Evolutionary conservation across 139 green algal genomes (phyloP).

Genomic region (Gonium pectorale): DNA sequence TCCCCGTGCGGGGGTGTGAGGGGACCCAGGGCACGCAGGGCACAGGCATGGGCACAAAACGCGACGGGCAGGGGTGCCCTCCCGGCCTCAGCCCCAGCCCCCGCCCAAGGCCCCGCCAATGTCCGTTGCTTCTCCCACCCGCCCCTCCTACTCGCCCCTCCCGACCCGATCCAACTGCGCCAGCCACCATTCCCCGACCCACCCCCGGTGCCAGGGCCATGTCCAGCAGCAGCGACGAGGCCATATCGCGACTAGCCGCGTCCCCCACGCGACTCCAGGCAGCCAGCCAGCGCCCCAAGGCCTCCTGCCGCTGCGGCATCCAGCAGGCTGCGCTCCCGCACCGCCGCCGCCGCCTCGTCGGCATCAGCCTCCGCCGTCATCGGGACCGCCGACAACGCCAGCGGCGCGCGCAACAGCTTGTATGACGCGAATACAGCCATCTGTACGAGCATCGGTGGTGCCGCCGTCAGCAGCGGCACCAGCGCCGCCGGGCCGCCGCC

Average conservation of each 20-base stretch:
- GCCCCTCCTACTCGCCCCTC: background rate
- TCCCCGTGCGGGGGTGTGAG: too few species aligned
- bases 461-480: background rate
- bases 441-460: conserved; percentile 35
- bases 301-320: background rate
- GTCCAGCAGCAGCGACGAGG: conserved; percentile 40
- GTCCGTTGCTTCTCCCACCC: too few species aligned
- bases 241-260: conserved; percentile 36
- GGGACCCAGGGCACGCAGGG: too few species aligned
- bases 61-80: too few species aligned
- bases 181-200: too few species aligned
- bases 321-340: background rate
- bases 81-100: too few species aligned
- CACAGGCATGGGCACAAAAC: too few species aligned
- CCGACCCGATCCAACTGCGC: too few species aligned
- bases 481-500: conserved; percentile 14
- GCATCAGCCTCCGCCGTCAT: too few species aligned
- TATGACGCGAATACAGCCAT: conserved; percentile 47
- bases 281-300: background rate
- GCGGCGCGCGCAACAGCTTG: conserved; percentile 29
- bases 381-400: too few species aligned
- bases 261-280: background rate
- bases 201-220: conserved; percentile 42
- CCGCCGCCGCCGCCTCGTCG: background rate
- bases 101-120: too few species aligned